These are phyloP conservation scores for Curvularia lunata DNA, from an alignment of 2,329 filamentous ascomycete genomes.

Conservation along the genomic window DNA sequence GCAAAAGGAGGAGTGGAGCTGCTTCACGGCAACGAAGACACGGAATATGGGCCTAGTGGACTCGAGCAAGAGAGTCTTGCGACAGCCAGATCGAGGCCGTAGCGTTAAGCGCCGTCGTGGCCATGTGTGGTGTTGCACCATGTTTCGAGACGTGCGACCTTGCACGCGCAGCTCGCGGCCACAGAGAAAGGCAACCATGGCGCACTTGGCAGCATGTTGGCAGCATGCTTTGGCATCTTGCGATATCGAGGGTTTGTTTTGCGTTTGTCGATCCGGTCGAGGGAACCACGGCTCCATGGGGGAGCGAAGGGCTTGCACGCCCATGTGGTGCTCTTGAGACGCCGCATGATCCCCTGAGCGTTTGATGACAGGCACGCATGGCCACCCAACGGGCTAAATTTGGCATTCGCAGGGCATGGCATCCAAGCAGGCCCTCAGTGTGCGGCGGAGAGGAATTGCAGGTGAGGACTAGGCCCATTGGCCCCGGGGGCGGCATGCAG, in stretches of 20 bases:
- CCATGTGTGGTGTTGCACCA: slow-evolving; percentile 9
- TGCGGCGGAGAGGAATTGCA: slow-evolving; percentile 15
- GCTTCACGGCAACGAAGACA: background rate
- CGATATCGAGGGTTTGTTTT: slow-evolving; percentile 8
- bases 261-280: slow-evolving; percentile 5
- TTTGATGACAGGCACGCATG: slow-evolving; percentile 26
- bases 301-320: slow-evolving; percentile 4
- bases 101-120: slow-evolving; percentile 10
- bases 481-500: slow-evolving; percentile 2
- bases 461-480: slow-evolving; percentile 8
- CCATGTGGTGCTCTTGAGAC: slow-evolving; percentile 19
- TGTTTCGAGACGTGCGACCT: slow-evolving; percentile 9
- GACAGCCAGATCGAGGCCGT: background rate
- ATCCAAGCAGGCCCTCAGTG: slow-evolving; percentile 1
- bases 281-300: slow-evolving; percentile 11
- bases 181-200: slow-evolving; percentile 4
- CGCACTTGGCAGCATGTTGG: background rate
- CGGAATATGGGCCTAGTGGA: background rate
- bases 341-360: slow-evolving; percentile 24
- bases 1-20: slow-evolving; percentile 7
- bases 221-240: background rate
- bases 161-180: background rate
- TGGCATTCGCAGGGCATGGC: slow-evolving; percentile 14
- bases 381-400: slow-evolving; percentile 20
- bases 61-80: slow-evolving; percentile 2